Percentiles rank a stretch among this genome's conserved stretches.
Conservation (phyloP, 352 stramenopile species). For the Globisporangium paddicum region DNA sequence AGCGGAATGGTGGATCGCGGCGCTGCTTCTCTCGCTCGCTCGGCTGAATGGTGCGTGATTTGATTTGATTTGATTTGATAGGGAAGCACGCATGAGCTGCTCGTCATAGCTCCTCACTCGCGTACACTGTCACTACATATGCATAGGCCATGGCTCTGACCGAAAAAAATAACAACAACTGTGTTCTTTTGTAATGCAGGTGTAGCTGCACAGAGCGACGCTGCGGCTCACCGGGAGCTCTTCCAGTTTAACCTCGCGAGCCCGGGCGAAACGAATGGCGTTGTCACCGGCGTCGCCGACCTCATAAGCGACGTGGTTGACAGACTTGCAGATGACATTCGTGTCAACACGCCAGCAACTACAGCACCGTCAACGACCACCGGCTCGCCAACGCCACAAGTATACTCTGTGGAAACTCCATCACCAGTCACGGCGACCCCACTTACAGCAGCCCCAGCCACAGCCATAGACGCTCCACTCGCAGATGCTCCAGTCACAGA, state of each 20-base stretch:
- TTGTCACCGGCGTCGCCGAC: conserved; percentile 4
- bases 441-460: neutral
- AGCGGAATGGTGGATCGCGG: conserved; percentile 8
- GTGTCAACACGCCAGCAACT: neutral
- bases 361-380: neutral
- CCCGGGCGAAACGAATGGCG: neutral
- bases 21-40: conserved; percentile 11
- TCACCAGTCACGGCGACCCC: neutral
- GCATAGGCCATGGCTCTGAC: neutral
- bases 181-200: neutral
- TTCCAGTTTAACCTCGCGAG: conserved; percentile 1
- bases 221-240: neutral
- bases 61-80: too few relatives aligned
- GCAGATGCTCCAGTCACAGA: neutral
- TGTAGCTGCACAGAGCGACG: neutral
- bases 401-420: neutral
- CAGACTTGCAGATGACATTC: neutral
- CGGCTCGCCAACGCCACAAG: neutral
- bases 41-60: neutral
- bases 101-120: neutral
- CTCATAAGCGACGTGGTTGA: neutral
- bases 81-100: too few relatives aligned
- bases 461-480: neutral
- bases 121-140: neutral
- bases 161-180: too few relatives aligned